A percentile compares a stretch with the other conserved stretches of the same genome.
These are phyloP conservation scores for Pichia scutulata DNA, from an alignment of 805 yeast genomes.

Conservation along the genomic window DNA sequence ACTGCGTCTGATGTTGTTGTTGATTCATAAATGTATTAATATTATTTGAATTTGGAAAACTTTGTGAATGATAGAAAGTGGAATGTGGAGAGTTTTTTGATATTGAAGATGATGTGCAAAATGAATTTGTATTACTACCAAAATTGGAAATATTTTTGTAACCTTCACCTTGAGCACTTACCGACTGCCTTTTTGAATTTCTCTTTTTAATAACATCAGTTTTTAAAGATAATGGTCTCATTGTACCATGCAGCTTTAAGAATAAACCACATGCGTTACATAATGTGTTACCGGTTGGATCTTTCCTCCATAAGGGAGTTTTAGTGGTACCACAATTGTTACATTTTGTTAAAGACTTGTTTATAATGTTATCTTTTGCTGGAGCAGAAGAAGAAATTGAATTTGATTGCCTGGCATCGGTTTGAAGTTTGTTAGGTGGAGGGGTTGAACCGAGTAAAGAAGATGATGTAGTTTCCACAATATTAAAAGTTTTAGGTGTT, in stretches of 20 bases:
- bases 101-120: background rate
- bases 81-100: background rate
- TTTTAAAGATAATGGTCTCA: conserved; percentile 44
- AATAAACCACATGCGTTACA: conserved; percentile 62
- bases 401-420: conserved; percentile 6
- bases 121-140: conserved; percentile 1
- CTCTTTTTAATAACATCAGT: conserved; percentile 73
- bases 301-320: conserved; percentile 58
- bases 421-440: conserved; percentile 6
- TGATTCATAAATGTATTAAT: background rate
- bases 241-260: conserved; percentile 53
- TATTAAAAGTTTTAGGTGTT: background rate
- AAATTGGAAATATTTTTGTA: conserved; percentile 10
- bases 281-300: conserved; percentile 49
- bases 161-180: conserved; percentile 14
- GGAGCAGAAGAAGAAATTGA: conserved; percentile 17
- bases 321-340: conserved; percentile 51
- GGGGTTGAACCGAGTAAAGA: conserved; percentile 1
- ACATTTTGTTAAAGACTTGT: conserved; percentile 34
- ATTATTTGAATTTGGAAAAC: conserved; percentile 1
- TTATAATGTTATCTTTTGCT: background rate
- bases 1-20: background rate
- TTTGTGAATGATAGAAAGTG: background rate
- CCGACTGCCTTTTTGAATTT: conserved; percentile 35
- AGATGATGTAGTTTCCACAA: background rate